Evolutionary conservation across 2,329 filamentous ascomycete species (phyloP).

Genomic region (Aspergillus jensenii): DNA sequence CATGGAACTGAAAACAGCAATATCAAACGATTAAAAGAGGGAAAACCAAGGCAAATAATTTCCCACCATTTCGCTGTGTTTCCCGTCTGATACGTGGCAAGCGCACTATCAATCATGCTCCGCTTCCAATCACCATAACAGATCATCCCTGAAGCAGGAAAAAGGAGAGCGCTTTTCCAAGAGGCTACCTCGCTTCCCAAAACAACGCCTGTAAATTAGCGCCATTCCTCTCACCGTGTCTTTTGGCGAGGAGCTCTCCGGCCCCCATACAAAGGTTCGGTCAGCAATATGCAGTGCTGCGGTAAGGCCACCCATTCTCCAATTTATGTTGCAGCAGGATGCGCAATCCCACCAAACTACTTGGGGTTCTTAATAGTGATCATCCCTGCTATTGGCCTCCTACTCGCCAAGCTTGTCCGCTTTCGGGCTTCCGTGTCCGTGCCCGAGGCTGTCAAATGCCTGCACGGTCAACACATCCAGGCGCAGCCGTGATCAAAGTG

Average conservation of each 20-base stretch:
- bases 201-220: neutral
- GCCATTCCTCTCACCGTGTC: conserved; percentile 1
- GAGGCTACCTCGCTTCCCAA: neutral
- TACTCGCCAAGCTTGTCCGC: neutral
- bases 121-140: neutral
- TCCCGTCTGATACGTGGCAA: conserved; percentile 2
- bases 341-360: neutral
- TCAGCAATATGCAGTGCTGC: neutral
- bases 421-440: neutral
- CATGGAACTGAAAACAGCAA: neutral
- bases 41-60: neutral
- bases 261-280: conserved; percentile 1
- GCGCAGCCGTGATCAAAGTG: neutral
- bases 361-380: neutral
- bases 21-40: neutral
- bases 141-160: neutral
- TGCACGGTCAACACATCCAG: neutral
- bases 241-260: neutral
- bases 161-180: neutral
- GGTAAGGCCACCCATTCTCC: conserved; percentile 5
- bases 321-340: neutral
- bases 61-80: neutral
- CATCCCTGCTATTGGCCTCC: neutral
- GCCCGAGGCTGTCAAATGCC: neutral
- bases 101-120: neutral